Conservation (phyloP, 2,329 filamentous ascomycete genomes). For the Myriosclerotinia duriaeana region DNA sequence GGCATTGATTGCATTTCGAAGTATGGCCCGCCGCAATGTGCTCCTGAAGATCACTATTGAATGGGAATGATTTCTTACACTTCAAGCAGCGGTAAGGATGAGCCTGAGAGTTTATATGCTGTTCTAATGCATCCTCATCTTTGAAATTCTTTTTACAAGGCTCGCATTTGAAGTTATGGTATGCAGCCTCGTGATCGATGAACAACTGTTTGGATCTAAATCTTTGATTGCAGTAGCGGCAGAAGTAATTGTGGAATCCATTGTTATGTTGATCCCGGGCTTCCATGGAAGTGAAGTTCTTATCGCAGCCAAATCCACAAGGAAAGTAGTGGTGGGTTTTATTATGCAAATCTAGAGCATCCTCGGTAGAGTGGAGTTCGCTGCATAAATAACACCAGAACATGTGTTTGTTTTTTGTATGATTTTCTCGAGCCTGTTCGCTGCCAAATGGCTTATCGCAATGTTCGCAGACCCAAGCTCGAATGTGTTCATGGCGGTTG, state of each 20-base stretch:
- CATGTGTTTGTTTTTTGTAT: background rate
- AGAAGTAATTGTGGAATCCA: background rate
- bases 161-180: background rate
- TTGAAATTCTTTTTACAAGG: background rate
- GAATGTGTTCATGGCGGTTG: background rate
- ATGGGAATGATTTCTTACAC: background rate
- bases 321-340: background rate
- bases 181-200: background rate
- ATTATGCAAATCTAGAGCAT: background rate
- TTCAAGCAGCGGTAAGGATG: background rate
- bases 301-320: background rate
- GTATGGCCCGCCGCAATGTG: background rate
- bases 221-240: background rate
- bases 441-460: background rate
- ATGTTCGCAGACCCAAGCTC: background rate
- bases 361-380: background rate
- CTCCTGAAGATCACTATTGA: background rate
- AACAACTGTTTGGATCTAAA: background rate
- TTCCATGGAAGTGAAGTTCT: background rate
- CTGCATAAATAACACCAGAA: background rate
- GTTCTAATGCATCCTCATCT: background rate
- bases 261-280: background rate
- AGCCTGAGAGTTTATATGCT: background rate
- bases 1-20: background rate
- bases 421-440: background rate